These are phyloP conservation scores for Myriangium duriaei DNA, from an alignment of 2,329 filamentous ascomycete species.

Conservation along the genomic window DNA sequence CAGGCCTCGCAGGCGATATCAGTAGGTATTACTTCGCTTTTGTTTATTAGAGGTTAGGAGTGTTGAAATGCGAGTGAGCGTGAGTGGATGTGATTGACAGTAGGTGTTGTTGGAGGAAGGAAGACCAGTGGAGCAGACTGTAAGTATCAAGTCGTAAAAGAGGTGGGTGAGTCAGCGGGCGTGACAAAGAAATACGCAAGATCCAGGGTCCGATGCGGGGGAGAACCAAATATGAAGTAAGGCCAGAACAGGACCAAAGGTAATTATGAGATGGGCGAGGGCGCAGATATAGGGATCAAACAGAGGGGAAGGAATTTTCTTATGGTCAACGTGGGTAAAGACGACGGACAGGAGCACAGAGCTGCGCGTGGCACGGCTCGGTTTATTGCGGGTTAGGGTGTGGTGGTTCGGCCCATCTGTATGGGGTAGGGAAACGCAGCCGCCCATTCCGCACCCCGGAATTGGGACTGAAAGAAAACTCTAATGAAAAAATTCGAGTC, in stretches of 20 bases:
- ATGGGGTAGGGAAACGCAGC: not conserved
- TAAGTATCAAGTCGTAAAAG: conserved; percentile 1
- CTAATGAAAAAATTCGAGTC: too few species aligned
- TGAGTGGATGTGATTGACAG: not conserved
- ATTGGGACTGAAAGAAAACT: too few species aligned
- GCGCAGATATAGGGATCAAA: not conserved
- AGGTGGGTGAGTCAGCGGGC: not conserved
- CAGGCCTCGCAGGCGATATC: conserved; percentile 1
- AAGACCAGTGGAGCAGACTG: not conserved
- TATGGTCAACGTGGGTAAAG: not conserved
- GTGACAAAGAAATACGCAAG: not conserved
- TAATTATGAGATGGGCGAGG: not conserved
- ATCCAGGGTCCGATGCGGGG: not conserved
- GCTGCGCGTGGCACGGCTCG: too few species aligned
- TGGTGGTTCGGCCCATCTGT: too few species aligned
- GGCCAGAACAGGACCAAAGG: too few species aligned
- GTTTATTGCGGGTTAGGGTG: not conserved
- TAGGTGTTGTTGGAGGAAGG: conserved; percentile 1
- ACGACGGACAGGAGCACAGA: too few species aligned
- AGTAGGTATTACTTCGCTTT: not conserved
- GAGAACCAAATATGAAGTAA: not conserved
- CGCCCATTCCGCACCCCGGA: too few species aligned
- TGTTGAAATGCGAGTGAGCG: not conserved
- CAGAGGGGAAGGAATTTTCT: not conserved
- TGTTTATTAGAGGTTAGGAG: not conserved